Percentiles rank a stretch among this genome's conserved stretches.
phyloP scores from a whole-genome alignment of 2,329 filamentous ascomycete genomes.

The Pseudogymnoascus destructans region DNA sequence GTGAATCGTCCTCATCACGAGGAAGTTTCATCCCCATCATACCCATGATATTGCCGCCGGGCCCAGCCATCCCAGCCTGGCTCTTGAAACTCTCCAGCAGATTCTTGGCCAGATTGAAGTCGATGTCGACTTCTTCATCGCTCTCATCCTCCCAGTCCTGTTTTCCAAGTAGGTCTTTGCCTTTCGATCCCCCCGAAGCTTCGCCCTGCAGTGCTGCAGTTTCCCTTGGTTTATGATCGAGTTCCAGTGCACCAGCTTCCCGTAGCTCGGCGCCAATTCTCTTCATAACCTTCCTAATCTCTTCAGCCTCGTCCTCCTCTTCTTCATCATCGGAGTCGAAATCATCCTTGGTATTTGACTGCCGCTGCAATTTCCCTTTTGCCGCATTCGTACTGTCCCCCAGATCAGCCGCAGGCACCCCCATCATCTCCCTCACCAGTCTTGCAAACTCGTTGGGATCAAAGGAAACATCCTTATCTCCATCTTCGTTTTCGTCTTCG shows the following conservation, averaged over 20 bases:
- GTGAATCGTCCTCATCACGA: conserved; percentile 52
- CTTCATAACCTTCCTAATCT: conserved; percentile 51
- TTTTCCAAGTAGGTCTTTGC: conserved; percentile 11
- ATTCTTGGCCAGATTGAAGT: conserved; percentile 82
- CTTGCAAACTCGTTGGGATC: conserved; percentile 64
- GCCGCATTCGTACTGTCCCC: background rate
- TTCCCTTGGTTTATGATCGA: conserved; percentile 31
- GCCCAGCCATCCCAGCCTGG: conserved; percentile 73
- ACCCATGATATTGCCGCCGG: conserved; percentile 73
- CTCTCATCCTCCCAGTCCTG: conserved; percentile 33
- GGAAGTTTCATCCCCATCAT: conserved; percentile 77
- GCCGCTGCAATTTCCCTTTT: background rate
- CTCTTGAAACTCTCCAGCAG: conserved; percentile 86
- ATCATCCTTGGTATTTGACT: conserved; percentile 17
- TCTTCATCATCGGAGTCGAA: conserved; percentile 28
- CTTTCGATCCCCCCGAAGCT: background rate
- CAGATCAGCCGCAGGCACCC: conserved; percentile 33
- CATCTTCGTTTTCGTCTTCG: conserved; percentile 45
- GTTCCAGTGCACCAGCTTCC: conserved; percentile 50
- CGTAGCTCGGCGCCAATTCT: conserved; percentile 64
- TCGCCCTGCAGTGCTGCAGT: conserved; percentile 23
- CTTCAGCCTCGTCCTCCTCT: conserved; percentile 40
- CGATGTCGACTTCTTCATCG: conserved; percentile 56
- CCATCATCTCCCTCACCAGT: conserved; percentile 92
- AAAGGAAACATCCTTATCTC: conserved; percentile 64